Evolutionary conservation across 176 grass and related monocot genomes (phyloP).

Genomic region (maize (Zea mays)): Zm-B73-REFERENCE-NAM-5.0 NC_050097.1:241079501-241080000

Average conservation of each 20-base stretch:
- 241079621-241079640: slow-evolving; percentile 7
- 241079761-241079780: background rate
- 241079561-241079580: slow-evolving; percentile 13
- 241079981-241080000: slow-evolving; percentile 28
- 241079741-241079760: background rate
- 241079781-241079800: slow-evolving; percentile 7
- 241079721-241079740: background rate
- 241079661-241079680: background rate
- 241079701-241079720: background rate
- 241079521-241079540: background rate
- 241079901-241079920: slow-evolving; percentile 21
- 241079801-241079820: slow-evolving; percentile 18
- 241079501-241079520: slow-evolving; percentile 2
- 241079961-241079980: slow-evolving; percentile 36
- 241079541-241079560: background rate
- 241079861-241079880: background rate
- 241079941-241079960: slow-evolving; percentile 35
- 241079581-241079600: slow-evolving; percentile 14
- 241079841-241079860: slow-evolving; percentile 36
- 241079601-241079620: slow-evolving; percentile 17
- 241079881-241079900: slow-evolving; percentile 33
- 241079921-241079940: slow-evolving; percentile 32
- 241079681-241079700: slow-evolving; percentile 6
- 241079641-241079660: too few relatives aligned
- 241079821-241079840: slow-evolving; percentile 16